phyloP scores from a whole-genome alignment of 1,284 basidiomycete species.

The Xerocomus minutiporus region DNA sequence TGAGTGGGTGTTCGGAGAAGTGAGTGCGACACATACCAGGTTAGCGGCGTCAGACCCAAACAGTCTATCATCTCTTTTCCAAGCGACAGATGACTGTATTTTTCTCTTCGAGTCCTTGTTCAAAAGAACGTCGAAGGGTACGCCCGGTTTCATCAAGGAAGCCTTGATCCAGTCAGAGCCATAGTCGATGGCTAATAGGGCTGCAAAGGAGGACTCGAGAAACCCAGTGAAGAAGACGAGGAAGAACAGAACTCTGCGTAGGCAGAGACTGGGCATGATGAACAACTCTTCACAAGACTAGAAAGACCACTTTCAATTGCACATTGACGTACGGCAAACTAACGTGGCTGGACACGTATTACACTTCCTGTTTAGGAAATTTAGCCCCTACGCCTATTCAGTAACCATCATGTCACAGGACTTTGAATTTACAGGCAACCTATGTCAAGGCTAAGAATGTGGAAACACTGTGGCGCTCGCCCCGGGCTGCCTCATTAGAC shows the following conservation, averaged over 20 bases:
- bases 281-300: neutral
- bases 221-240: conserved; percentile 22
- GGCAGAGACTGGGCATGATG: conserved; percentile 22
- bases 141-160: conserved; percentile 92
- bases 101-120: conserved; percentile 98
- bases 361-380: neutral
- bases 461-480: no score
- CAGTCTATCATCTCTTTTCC: conserved; percentile 83
- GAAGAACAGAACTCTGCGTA: conserved; percentile 29
- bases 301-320: no score
- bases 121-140: conserved; percentile 93
- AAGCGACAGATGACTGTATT: conserved; percentile 83
- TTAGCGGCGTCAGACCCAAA: conserved; percentile 88
- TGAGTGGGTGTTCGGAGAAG: conserved; percentile 2
- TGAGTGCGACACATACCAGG: conserved; percentile 55
- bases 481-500: no score
- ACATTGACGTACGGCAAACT: neutral
- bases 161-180: conserved; percentile 95
- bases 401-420: no score
- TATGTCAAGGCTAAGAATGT: neutral
- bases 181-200: conserved; percentile 92
- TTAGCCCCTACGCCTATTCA: conserved; percentile 1
- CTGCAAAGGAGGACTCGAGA: conserved; percentile 32
- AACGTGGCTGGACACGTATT: conserved; percentile 26
- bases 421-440: no score